A percentile compares a stretch with the other conserved stretches of the same genome.
phyloP scores from a whole-genome alignment of 1,139 yeast species.

The Pichia sp. region DNA sequence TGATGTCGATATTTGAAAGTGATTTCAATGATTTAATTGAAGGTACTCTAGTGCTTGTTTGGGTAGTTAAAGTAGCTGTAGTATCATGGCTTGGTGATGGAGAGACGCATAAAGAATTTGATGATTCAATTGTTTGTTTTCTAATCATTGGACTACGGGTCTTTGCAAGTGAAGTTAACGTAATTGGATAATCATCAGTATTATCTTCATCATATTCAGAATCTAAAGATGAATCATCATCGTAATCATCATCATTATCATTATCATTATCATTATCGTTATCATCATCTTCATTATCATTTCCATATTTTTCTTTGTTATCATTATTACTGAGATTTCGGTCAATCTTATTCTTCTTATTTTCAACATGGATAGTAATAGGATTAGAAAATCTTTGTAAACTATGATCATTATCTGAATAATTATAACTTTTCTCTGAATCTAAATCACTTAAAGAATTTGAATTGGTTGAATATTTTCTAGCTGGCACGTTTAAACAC shows the following conservation, averaged over 20 bases:
- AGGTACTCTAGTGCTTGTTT: conserved; percentile 13
- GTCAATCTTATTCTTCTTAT: background rate
- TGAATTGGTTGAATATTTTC: background rate
- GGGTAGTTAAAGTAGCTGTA: conserved; percentile 17
- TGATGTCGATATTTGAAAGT: background rate
- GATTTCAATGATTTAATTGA: conserved; percentile 14
- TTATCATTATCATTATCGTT: conserved; percentile 3
- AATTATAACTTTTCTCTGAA: conserved; percentile 2
- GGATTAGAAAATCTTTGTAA: background rate
- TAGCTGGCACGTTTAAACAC: background rate
- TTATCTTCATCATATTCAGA: conserved; percentile 17
- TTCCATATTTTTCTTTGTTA: background rate
- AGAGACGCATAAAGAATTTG: conserved; percentile 15
- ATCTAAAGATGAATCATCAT: conserved; percentile 10
- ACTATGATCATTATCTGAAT: background rate
- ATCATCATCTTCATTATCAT: conserved; percentile 2
- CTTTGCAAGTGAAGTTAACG: conserved; percentile 9
- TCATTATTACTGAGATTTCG: no score
- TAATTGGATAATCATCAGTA: conserved; percentile 15
- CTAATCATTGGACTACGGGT: conserved; percentile 8
- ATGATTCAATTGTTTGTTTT: conserved; percentile 10
- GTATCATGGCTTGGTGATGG: conserved; percentile 17
- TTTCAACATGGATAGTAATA: background rate
- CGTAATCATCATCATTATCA: conserved; percentile 3
- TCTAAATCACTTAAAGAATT: conserved; percentile 13